phyloP scores from a whole-genome alignment of 2,329 filamentous ascomycete genomes.

The Bipolaris bicolor region DNA sequence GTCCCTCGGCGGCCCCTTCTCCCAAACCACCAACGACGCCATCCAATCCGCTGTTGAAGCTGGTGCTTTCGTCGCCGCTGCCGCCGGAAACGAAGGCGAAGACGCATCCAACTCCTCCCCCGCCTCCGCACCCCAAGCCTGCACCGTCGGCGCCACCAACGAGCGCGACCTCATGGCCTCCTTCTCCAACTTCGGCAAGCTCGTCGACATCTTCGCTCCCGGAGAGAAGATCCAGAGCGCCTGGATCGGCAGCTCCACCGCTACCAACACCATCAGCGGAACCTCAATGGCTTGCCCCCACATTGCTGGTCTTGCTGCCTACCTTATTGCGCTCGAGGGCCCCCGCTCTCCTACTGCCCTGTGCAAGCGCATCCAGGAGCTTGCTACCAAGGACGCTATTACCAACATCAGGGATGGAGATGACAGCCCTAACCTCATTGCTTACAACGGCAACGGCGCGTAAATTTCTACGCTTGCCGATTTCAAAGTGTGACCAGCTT shows the following conservation, averaged over 20 bases:
- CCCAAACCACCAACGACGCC: constrained; percentile 32
- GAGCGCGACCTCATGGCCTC: constrained; percentile 11
- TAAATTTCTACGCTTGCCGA: not conserved
- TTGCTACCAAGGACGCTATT: constrained; percentile 19
- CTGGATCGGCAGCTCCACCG: constrained; percentile 38
- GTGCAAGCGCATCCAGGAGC: constrained; percentile 16
- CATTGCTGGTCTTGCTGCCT: constrained; percentile 6
- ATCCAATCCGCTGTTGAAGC: constrained; percentile 28
- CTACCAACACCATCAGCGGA: constrained; percentile 15
- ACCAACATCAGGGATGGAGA: constrained; percentile 10
- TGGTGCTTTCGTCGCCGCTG: constrained; percentile 39
- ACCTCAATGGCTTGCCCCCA: constrained; percentile 7
- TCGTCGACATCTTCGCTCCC: constrained; percentile 43
- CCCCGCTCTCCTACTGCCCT: constrained; percentile 18
- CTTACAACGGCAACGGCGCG: constrained; percentile 20
- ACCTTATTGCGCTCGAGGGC: constrained; percentile 29
- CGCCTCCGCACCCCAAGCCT: constrained; percentile 37
- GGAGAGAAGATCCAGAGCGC: constrained; percentile 50
- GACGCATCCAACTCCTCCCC: constrained; percentile 34
- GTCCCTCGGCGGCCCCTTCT: constrained; percentile 29
- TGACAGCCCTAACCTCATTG: constrained; percentile 22
- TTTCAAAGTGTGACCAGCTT: not conserved
- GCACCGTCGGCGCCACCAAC: constrained; percentile 36
- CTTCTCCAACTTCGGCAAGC: constrained; percentile 25
- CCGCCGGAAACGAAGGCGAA: constrained; percentile 34